phyloP scores from a whole-genome alignment of 2,329 filamentous ascomycete species.

The Penicillium italicum region DNA sequence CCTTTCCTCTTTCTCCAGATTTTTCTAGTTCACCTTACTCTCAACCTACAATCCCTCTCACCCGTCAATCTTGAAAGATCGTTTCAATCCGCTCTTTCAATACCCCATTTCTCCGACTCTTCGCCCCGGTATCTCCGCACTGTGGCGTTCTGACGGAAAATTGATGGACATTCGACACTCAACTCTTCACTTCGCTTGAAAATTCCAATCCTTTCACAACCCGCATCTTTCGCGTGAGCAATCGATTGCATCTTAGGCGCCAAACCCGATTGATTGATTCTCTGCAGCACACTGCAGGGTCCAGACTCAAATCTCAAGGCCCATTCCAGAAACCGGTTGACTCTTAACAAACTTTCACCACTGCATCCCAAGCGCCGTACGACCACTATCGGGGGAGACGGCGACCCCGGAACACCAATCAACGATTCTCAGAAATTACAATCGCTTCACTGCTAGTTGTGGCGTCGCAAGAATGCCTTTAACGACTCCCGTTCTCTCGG shows the following conservation, averaged over 20 bases:
- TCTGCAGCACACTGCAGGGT: constrained; percentile 19
- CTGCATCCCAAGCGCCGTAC: constrained; percentile 37
- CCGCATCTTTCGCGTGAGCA: constrained; percentile 6
- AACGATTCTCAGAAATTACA: constrained; percentile 2
- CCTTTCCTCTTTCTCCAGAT: constrained; percentile 11
- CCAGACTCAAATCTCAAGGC: constrained; percentile 13
- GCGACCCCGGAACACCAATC: constrained; percentile 40
- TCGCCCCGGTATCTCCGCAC: constrained; percentile 15
- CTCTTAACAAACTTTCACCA: constrained; percentile 18
- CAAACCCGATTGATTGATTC: constrained; percentile 17
- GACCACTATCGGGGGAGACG: constrained; percentile 44
- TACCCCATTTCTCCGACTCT: constrained; percentile 5
- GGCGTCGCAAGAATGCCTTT: constrained; percentile 67
- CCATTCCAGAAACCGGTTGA: constrained; percentile 9
- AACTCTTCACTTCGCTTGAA: constrained; percentile 8
- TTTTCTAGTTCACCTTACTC: background rate
- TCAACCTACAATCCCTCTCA: background rate
- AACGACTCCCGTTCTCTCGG: constrained; percentile 80
- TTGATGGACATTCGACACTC: constrained; percentile 9
- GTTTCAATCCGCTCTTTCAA: constrained; percentile 19
- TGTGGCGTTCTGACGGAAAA: constrained; percentile 18
- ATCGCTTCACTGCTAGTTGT: constrained; percentile 18
- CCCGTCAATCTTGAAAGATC: constrained; percentile 3
- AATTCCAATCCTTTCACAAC: constrained; percentile 1
- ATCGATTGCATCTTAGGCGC: constrained; percentile 21